These are phyloP conservation scores for Sugiyamaella valdiviana DNA, from an alignment of 805 yeast species.

Conservation along the genomic window DNA sequence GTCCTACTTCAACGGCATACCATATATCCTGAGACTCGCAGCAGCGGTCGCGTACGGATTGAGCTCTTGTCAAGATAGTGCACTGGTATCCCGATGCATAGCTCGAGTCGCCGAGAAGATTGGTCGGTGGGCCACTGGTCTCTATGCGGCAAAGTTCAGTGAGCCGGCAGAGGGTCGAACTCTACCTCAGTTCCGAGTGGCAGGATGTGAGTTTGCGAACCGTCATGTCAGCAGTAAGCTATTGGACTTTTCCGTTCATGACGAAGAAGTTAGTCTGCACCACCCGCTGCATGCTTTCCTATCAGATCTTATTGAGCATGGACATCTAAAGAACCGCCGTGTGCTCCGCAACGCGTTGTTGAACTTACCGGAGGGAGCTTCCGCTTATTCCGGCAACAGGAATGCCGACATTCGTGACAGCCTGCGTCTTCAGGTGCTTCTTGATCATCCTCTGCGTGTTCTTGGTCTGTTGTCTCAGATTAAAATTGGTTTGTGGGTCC, in stretches of 20 bases:
- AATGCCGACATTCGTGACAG: not conserved
- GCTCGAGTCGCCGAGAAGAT: slow-evolving; percentile 21
- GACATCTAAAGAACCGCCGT: slow-evolving; percentile 22
- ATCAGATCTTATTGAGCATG: slow-evolving; percentile 62
- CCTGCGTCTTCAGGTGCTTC: slow-evolving; percentile 28
- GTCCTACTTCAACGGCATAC: slow-evolving; percentile 59
- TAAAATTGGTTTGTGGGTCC: slow-evolving; percentile 86
- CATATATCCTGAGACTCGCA: slow-evolving; percentile 53
- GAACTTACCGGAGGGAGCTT: not conserved
- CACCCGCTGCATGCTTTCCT: slow-evolving; percentile 76
- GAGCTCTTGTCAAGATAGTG: slow-evolving; percentile 16
- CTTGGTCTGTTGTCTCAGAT: slow-evolving; percentile 76
- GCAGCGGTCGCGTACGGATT: slow-evolving; percentile 32
- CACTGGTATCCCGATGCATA: slow-evolving; percentile 18
- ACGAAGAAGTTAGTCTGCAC: slow-evolving; percentile 51
- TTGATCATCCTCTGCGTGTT: slow-evolving; percentile 74
- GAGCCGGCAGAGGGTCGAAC: slow-evolving; percentile 17
- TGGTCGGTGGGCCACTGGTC: slow-evolving; percentile 26
- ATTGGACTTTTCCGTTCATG: slow-evolving; percentile 16
- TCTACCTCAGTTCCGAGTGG: not conserved
- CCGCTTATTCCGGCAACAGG: slow-evolving; percentile 8
- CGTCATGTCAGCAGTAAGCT: slow-evolving; percentile 17
- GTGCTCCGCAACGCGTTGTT: slow-evolving; percentile 19
- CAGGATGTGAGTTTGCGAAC: not conserved
- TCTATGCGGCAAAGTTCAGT: slow-evolving; percentile 14